These are phyloP conservation scores for Solanum hybrid DNA, from an alignment of 305 asterid genomes.

Conservation along the genomic window DNA sequence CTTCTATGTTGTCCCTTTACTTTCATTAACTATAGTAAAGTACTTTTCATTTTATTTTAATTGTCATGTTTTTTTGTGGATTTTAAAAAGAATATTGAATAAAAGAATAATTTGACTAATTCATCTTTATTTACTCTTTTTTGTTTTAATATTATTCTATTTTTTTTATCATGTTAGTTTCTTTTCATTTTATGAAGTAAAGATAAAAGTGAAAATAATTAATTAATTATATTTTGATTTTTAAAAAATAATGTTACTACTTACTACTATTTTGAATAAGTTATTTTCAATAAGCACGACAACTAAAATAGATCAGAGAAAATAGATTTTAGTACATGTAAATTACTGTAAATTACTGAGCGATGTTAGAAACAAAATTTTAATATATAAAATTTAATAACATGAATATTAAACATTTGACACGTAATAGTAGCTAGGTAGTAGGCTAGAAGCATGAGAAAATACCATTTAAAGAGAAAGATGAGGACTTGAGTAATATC, in stretches of 20 bases:
- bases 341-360: not conserved
- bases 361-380: not conserved
- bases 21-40: not conserved
- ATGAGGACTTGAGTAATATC: not conserved
- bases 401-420: not conserved
- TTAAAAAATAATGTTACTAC: fast-evolving
- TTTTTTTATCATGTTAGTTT: not conserved
- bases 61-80: not conserved
- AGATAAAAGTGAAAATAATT: not conserved
- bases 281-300: not conserved
- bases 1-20: not conserved
- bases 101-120: not conserved
- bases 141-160: not conserved
- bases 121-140: not conserved
- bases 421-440: not conserved
- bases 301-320: too few species aligned
- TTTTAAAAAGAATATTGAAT: too few species aligned
- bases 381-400: not conserved
- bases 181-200: not conserved
- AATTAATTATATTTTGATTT: too few species aligned
- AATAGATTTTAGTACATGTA: not conserved
- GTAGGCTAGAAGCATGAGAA: not conserved
- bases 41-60: not conserved
- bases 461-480: not conserved
- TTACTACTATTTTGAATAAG: too few species aligned